Base-by-base conservation (phyloP, 129 eudicot genomes). In the Mikania micrantha region DNA sequence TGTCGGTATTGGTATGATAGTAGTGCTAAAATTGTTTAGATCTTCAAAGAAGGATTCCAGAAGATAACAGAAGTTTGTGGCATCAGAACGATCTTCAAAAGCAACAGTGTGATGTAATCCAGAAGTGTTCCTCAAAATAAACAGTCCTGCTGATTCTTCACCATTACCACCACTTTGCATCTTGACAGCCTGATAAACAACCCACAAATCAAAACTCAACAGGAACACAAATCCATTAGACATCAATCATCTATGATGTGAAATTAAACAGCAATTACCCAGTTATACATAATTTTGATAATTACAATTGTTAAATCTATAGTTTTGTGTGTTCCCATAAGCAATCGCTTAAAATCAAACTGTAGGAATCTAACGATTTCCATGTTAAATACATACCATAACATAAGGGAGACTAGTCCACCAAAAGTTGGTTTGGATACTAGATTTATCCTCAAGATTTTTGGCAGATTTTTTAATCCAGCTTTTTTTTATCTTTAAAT, bases 21-120 rank as follows among this genome's bases (percentile, higher is more conserved):
- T 83, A 24, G 90, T 77, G 28, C 69, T 54, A 66, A 85, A 87
- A 69, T 75, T 86, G 10, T 57, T 83, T 49, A 88, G 62, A 61
- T 86, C 92, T 66, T 84, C 83, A 29, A 93, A 93, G 34, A 70
- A 87, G 10, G 90, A 84, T 64, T 86, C 86, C 74, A 93, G 82
- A 73, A 93, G 82, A 81, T 84, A 87, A 73, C 88, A 80, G 79
- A 88, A 84, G 64, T 93, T 93, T 76, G 78, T 77, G 48, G 96
- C 98, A 75, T 93, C 98, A 41, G 71, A 78, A 15, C 69, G 92
- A 65, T 88, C 95, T 80, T 88, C 90, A 67, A 93, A 93, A 74
- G 92, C 88, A 79, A 88, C 92, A 2, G 81, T 77, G 76, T 81
- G 80, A 77, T 85, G 54, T 50, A 75, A 39, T 59, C 42, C 77